These are phyloP conservation scores for Podospora sp. DNA, from an alignment of 495 filamentous ascomycete species.

Conservation along the genomic window DNA sequence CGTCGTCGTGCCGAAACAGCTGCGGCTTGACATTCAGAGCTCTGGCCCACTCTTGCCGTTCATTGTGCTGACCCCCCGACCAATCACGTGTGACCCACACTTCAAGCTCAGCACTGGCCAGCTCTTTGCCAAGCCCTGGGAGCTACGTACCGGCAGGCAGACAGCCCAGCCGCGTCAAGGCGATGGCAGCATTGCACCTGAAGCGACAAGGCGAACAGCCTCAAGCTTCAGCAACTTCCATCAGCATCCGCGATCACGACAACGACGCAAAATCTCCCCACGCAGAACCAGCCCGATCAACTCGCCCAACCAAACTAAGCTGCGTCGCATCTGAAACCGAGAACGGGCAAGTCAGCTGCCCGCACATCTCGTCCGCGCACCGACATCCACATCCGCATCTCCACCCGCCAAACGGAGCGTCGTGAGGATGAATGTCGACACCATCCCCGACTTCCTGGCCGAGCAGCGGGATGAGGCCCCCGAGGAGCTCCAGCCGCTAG, in stretches of 20 bases:
- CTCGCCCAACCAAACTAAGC: background rate
- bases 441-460: slow-evolving; percentile 87
- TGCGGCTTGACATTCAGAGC: slow-evolving; percentile 25
- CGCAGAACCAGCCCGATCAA: background rate
- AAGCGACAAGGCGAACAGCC: slow-evolving; percentile 26
- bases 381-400: background rate
- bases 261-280: background rate
- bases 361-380: background rate
- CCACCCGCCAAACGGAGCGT: slow-evolving; percentile 2
- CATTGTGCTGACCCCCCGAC: background rate
- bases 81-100: slow-evolving; percentile 26
- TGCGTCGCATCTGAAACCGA: background rate
- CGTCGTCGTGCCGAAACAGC: slow-evolving; percentile 21
- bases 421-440: slow-evolving; percentile 72
- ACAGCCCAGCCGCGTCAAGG: slow-evolving; percentile 40
- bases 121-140: slow-evolving; percentile 5
- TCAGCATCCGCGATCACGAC: background rate
- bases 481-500: slow-evolving; percentile 80
- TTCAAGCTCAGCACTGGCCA: background rate
- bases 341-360: background rate
- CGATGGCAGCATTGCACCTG: background rate
- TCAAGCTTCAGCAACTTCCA: slow-evolving; percentile 12
- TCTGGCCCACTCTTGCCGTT: slow-evolving; percentile 27
- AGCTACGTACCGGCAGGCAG: slow-evolving; percentile 28
- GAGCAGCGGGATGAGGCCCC: slow-evolving; percentile 85